Conservation (phyloP, 805 yeast genomes). For the Kazachstania bromeliacearum region DNA sequence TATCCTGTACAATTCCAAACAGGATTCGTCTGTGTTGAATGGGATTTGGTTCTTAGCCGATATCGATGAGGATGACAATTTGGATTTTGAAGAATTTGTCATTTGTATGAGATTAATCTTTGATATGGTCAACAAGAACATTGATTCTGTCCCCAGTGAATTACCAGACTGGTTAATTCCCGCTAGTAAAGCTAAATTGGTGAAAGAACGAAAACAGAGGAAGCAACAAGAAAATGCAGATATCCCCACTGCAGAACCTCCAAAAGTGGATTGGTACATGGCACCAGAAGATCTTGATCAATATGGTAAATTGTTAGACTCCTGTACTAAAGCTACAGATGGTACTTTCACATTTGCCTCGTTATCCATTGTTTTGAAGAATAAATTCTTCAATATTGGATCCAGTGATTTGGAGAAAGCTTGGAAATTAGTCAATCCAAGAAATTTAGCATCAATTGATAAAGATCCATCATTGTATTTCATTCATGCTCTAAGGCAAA, state of each 20-base stretch:
- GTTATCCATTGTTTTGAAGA: slow-evolving; percentile 51
- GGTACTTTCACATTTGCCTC: slow-evolving; percentile 76
- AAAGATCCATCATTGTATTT: slow-evolving; percentile 87
- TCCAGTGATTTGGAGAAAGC: slow-evolving; percentile 78
- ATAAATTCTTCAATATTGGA: slow-evolving; percentile 63
- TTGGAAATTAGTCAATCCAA: slow-evolving; percentile 93
- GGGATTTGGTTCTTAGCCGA: slow-evolving; percentile 88
- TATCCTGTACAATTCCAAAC: slow-evolving; percentile 80
- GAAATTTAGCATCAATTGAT: slow-evolving; percentile 76
- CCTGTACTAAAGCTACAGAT: slow-evolving; percentile 50
- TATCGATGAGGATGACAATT: slow-evolving; percentile 80
- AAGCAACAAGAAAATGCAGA: slow-evolving; percentile 31
- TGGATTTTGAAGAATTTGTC: slow-evolving; percentile 97
- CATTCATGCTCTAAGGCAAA: slow-evolving; percentile 82
- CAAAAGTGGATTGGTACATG: slow-evolving; percentile 86
- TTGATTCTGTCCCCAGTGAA: slow-evolving; percentile 50
- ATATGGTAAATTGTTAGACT: slow-evolving; percentile 67
- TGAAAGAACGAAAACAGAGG: slow-evolving; percentile 69
- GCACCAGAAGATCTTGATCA: slow-evolving; percentile 75
- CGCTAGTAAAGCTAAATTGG: slow-evolving; percentile 72
- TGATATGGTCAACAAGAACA: slow-evolving; percentile 74
- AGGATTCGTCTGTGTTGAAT: slow-evolving; percentile 67
- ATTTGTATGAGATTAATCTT: slow-evolving; percentile 93
- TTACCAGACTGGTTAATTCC: slow-evolving; percentile 94
- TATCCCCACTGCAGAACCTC: slow-evolving; percentile 14